phyloP scores from a whole-genome alignment of 2,329 filamentous ascomycete species.

The Epichloe elymi region DNA sequence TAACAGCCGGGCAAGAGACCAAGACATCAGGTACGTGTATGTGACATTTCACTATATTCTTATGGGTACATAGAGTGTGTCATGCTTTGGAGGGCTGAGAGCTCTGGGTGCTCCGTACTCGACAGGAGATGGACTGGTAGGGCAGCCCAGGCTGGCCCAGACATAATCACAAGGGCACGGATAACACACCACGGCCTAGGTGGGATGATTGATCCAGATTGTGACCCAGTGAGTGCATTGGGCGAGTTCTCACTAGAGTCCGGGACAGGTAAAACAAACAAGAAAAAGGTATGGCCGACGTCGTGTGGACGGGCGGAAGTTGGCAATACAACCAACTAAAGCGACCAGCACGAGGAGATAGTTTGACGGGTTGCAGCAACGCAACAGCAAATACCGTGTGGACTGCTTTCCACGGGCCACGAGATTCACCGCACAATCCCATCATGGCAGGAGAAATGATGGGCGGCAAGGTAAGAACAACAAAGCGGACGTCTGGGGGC shows the following conservation, averaged over 20 bases:
- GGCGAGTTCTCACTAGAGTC: not conserved
- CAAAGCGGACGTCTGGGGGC: not conserved
- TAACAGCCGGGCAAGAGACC: not conserved
- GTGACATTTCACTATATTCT: not conserved
- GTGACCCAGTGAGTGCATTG: slow-evolving; percentile 1
- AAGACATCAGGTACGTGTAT: slow-evolving; percentile 2
- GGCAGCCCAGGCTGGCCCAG: not conserved
- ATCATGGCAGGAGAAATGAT: not conserved
- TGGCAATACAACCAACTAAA: not conserved
- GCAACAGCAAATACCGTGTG: not conserved
- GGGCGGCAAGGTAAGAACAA: not conserved
- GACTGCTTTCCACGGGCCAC: not conserved
- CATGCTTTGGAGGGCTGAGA: not conserved
- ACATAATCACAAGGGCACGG: slow-evolving; percentile 3
- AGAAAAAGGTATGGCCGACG: not conserved
- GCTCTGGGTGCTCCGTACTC: slow-evolving; percentile 1
- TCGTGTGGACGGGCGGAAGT: not conserved
- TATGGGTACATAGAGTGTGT: not conserved
- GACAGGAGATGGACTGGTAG: not conserved
- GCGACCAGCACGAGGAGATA: not conserved
- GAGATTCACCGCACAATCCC: not conserved
- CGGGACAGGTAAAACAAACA: not conserved
- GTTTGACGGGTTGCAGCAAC: not conserved
- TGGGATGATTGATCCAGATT: slow-evolving; percentile 5
- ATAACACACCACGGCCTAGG: slow-evolving; percentile 2